Evolutionary conservation across 2,329 filamentous ascomycete genomes (phyloP).

Genomic region (Lizonia empirigonia): DNA sequence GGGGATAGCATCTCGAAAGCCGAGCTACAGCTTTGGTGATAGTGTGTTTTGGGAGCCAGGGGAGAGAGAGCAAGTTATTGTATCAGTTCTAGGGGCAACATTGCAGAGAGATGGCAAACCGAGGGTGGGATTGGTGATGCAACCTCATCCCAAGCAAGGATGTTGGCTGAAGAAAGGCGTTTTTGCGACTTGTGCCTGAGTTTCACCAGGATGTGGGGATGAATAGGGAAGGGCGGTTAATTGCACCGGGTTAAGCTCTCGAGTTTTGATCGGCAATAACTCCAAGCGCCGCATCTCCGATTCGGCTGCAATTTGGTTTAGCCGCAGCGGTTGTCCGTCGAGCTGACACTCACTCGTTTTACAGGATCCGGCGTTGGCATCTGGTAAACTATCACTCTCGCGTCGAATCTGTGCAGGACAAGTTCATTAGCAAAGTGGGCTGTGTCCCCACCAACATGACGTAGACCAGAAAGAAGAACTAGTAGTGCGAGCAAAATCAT

Average conservation of each 20-base stretch:
- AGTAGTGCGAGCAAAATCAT: not conserved
- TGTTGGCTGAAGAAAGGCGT: conserved; percentile 10
- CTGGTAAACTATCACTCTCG: no score
- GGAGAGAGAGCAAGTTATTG: not conserved
- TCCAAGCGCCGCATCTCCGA: conserved; percentile 2
- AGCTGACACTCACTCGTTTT: no score
- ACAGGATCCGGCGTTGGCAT: no score
- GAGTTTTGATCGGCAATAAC: conserved; percentile 13
- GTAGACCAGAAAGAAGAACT: not conserved
- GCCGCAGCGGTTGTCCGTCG: conserved; percentile 25
- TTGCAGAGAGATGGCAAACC: conserved; percentile 4
- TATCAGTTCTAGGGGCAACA: not conserved
- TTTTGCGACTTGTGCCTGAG: conserved; percentile 26
- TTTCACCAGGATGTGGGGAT: conserved; percentile 29
- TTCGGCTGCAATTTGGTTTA: conserved; percentile 19
- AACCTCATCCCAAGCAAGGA: conserved; percentile 24
- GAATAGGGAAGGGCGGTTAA: conserved; percentile 40
- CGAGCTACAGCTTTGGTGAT: not conserved
- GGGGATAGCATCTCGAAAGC: conserved; percentile 6
- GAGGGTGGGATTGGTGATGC: not conserved
- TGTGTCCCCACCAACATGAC: not conserved
- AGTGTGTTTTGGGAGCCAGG: not conserved
- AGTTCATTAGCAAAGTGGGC: no score
- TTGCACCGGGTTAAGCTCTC: conserved; percentile 26
- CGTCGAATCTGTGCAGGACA: no score